phyloP scores from a whole-genome alignment of 371 early-diverging fungal genomes.

The Nematocida sp. region DNA sequence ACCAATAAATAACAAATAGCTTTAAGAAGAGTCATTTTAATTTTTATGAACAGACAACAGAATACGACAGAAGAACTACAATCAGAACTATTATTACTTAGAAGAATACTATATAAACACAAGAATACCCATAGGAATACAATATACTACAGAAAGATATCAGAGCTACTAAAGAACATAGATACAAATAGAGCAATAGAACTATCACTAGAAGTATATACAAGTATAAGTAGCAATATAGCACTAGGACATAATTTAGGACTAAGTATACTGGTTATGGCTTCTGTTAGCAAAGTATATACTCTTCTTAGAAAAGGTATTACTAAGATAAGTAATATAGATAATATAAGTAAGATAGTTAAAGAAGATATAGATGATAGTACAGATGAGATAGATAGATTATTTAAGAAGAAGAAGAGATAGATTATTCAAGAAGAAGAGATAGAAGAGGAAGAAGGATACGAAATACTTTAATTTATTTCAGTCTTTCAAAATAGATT shows the following conservation, averaged over 20 bases:
- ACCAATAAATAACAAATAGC: background rate
- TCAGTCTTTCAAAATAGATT: no score
- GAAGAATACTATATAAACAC: constrained; percentile 24
- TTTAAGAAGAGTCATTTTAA: no score
- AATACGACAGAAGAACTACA: background rate
- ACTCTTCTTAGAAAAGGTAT: background rate
- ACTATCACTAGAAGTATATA: constrained; percentile 1
- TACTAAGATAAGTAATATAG: no score
- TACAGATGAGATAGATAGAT: no score
- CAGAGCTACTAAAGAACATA: background rate
- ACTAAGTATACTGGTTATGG: constrained; percentile 9
- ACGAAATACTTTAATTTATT: no score
- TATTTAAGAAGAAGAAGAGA: no score
- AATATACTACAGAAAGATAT: constrained; percentile 15
- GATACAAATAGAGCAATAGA: background rate
- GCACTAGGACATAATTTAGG: constrained; percentile 32
- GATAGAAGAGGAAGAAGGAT: no score
- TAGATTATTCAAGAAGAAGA: constrained; percentile 18
- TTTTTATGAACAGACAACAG: background rate
- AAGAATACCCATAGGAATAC: constrained; percentile 29
- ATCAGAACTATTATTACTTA: background rate
- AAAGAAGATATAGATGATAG: background rate
- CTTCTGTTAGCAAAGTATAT: constrained; percentile 7
- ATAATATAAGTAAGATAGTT: background rate
- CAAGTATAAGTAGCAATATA: constrained; percentile 31